These are phyloP conservation scores for Saksenaea vasiformis DNA, from an alignment of 371 early-diverging fungal genomes.

Conservation along the genomic window DNA sequence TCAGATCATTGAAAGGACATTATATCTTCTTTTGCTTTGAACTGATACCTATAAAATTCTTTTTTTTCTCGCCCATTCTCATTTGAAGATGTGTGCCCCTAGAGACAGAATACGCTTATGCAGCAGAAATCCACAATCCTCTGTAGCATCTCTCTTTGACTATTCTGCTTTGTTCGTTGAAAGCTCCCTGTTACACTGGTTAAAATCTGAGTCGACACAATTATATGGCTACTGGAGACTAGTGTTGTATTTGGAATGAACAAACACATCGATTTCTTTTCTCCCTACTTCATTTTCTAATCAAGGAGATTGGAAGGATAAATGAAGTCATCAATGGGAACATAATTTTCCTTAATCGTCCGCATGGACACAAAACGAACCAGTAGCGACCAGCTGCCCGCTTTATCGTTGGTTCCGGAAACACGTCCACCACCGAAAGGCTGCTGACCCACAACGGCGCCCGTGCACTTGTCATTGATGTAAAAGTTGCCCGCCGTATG, in stretches of 20 bases:
- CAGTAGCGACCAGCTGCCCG: constrained; percentile 71
- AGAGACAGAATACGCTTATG: too few relatives aligned
- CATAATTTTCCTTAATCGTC: constrained; percentile 95
- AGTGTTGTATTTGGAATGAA: background rate
- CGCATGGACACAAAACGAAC: constrained; percentile 91
- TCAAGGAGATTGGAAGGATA: constrained; percentile 86
- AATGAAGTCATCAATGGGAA: constrained; percentile 72
- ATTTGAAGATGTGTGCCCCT: too few relatives aligned
- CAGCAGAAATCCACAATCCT: too few relatives aligned
- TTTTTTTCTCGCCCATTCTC: too few relatives aligned
- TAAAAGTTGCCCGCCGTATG: constrained; percentile 97
- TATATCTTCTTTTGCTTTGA: too few relatives aligned
- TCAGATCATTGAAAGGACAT: too few relatives aligned
- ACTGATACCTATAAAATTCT: too few relatives aligned
- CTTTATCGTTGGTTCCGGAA: constrained; percentile 98
- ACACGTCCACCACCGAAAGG: constrained; percentile 96
- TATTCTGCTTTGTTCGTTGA: too few relatives aligned
- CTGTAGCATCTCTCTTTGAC: too few relatives aligned
- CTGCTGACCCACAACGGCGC: constrained; percentile 98
- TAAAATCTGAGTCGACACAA: too few relatives aligned
- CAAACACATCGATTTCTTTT: background rate
- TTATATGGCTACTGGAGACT: too few relatives aligned
- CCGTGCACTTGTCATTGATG: constrained; percentile 98
- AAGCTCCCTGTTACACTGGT: too few relatives aligned
- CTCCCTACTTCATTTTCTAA: background rate